These are phyloP conservation scores for Liriodendron chinense DNA, from an alignment of 164 flowering plant genomes.

Conservation along the genomic window DNA sequence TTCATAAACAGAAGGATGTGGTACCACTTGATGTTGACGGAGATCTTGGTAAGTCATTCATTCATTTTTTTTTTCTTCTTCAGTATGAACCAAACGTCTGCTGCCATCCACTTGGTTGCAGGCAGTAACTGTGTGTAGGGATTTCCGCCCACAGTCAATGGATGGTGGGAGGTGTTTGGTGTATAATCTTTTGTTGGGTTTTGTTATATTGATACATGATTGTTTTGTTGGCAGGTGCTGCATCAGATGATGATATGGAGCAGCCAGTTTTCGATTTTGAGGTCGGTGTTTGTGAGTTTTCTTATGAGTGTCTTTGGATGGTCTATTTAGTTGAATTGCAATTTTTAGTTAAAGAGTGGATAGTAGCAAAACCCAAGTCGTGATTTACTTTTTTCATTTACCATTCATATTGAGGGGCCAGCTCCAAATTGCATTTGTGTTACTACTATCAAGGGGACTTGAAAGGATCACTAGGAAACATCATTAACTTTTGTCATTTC, in stretches of 20 bases:
- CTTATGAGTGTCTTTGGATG: neutral
- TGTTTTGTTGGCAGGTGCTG: constrained; percentile 11
- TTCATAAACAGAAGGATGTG: constrained; percentile 84
- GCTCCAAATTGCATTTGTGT: too few species aligned
- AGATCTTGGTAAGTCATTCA: constrained; percentile 27
- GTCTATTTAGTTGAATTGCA: neutral
- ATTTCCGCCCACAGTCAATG: neutral
- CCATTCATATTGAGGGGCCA: too few species aligned
- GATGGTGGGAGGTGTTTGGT: neutral
- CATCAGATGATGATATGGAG: constrained; percentile 73
- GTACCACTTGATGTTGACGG: constrained; percentile 59
- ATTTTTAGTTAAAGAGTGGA: too few species aligned
- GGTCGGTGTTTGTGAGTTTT: constrained; percentile 34
- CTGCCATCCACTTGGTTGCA: too few species aligned
- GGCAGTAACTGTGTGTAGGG: neutral
- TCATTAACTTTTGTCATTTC: too few species aligned
- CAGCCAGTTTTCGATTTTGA: constrained; percentile 62
- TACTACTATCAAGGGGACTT: too few species aligned
- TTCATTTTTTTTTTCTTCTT: neutral
- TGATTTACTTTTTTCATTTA: too few species aligned
- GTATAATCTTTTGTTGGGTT: neutral
- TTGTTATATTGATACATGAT: neutral
- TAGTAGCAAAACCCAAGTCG: too few species aligned
- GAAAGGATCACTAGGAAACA: too few species aligned
- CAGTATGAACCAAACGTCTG: too few species aligned